Evolutionary conservation across 257 asterid species (phyloP), one percentile per base, ranked within the genome.

Genomic region (Plantago elongata): DNA sequence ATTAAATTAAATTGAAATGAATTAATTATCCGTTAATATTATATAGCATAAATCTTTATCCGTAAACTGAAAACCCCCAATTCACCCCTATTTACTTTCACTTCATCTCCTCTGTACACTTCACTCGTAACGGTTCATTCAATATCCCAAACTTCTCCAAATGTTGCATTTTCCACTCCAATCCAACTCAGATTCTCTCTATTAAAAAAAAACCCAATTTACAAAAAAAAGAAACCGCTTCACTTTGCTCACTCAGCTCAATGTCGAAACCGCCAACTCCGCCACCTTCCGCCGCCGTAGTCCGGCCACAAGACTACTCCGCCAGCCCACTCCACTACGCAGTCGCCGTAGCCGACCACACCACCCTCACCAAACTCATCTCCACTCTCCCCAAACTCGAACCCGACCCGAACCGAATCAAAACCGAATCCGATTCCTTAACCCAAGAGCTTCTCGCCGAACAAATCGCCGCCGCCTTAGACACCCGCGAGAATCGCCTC

Each of bases 241-340:
- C 30, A 38, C 9, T 42, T 37, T n/a, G 10, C 48, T 60, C 51
- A 15, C 15, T 4, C 15, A 17, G 9, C 15, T 4, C 15, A 17
- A 11, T 9, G 10, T 7, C 17, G 13, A 44, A 44, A 44, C 18
- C 57, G 54, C 1, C 86, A 17, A 9, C 87, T 9, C 18, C 10
- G 3, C 17, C 15, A 30, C 40, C 40, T 47, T 59, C 78, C 50
- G 15, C 80, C 4, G 68, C 94, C 72, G 67, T 81, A 45, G 62
- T 88, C 59, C 78, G 76, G 66, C 95, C 95, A 0, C 86, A 77
- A 44, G 97, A 92, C 52, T 89, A 71, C 78, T 52, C 82, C 58
- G 81, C 78, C 68, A 92, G 97, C 59, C 96, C 94, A 18, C 70
- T 89, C 47, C 99, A 92, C 77, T 81, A 83, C 75, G 95, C 96